Evolutionary conservation across 2,329 filamentous ascomycete genomes (phyloP).

Genomic region (Diplodia corticola): DNA sequence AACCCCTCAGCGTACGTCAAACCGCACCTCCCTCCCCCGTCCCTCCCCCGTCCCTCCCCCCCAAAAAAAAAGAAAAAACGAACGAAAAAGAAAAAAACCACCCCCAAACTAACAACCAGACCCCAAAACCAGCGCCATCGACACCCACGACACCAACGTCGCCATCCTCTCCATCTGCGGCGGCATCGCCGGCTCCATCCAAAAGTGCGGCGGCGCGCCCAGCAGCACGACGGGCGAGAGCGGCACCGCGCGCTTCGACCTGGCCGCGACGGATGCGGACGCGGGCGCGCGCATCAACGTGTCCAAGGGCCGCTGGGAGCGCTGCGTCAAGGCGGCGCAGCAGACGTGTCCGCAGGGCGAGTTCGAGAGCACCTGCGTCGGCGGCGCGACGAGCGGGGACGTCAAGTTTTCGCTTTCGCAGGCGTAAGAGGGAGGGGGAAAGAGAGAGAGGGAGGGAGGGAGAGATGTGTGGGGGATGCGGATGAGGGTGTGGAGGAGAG

Average conservation of each 20-base stretch:
- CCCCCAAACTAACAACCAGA: background rate
- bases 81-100: background rate
- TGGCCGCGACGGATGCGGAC: slow-evolving; percentile 42
- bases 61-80: no score
- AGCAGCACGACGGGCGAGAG: slow-evolving; percentile 48
- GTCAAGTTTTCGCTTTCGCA: slow-evolving; percentile 41
- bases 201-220: slow-evolving; percentile 50
- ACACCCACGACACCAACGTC: slow-evolving; percentile 35
- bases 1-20: slow-evolving; percentile 37
- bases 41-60: background rate
- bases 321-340: slow-evolving; percentile 55
- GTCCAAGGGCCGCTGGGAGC: slow-evolving; percentile 55
- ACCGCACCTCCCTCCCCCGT: background rate
- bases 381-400: slow-evolving; percentile 51
- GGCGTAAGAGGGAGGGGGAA: slow-evolving; percentile 14
- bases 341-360: slow-evolving; percentile 54
- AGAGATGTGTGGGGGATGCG: background rate
- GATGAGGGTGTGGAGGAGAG: no score
- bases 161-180: slow-evolving; percentile 54
- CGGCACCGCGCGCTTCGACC: slow-evolving; percentile 52
- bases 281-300: slow-evolving; percentile 53
- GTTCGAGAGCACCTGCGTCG: slow-evolving; percentile 49
- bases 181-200: slow-evolving; percentile 49
- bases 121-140: slow-evolving; percentile 24
- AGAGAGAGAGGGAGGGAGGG: background rate